phyloP scores from a whole-genome alignment of 306 rosid genomes.

The Senna tora region DNA sequence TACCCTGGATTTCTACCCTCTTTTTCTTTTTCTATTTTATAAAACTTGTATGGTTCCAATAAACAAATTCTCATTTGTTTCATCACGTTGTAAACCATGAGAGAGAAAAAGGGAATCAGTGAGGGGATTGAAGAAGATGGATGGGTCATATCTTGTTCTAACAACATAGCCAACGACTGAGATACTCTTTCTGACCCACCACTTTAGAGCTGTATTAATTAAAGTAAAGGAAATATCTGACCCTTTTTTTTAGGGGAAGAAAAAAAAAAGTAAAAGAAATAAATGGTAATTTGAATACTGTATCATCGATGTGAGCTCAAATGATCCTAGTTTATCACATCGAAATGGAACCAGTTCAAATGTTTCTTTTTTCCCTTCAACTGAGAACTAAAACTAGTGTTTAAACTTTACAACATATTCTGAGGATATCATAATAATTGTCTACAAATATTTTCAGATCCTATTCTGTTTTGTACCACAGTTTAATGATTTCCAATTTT shows the following conservation, averaged over 20 bases:
- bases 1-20: neutral
- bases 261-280: slow-evolving; percentile 36
- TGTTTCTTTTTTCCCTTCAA: neutral
- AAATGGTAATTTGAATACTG: neutral
- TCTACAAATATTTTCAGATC: slow-evolving; percentile 30
- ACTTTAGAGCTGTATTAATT: slow-evolving; percentile 53
- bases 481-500: slow-evolving; percentile 35
- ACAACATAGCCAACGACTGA: slow-evolving; percentile 24
- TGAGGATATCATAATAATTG: slow-evolving; percentile 22
- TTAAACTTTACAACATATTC: slow-evolving; percentile 6
- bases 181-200: slow-evolving; percentile 44
- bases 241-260: slow-evolving; percentile 23
- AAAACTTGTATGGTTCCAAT: slow-evolving; percentile 14
- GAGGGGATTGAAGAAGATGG: slow-evolving; percentile 9
- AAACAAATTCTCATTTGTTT: slow-evolving; percentile 12
- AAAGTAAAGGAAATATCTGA: slow-evolving; percentile 54
- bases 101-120: neutral
- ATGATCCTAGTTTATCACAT: slow-evolving; percentile 1
- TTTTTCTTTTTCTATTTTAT: slow-evolving; percentile 15
- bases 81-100: slow-evolving; percentile 8
- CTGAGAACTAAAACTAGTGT: neutral
- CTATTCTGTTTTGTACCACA: slow-evolving; percentile 27
- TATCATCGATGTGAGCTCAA: slow-evolving; percentile 7
- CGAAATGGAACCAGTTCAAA: neutral
- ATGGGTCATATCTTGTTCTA: slow-evolving; percentile 47